Percentiles rank a stretch among this genome's conserved stretches.
These are phyloP conservation scores for Cystobasidium onofrii DNA, from an alignment of 768 basidiomycete genomes.

Conservation along the genomic window DNA sequence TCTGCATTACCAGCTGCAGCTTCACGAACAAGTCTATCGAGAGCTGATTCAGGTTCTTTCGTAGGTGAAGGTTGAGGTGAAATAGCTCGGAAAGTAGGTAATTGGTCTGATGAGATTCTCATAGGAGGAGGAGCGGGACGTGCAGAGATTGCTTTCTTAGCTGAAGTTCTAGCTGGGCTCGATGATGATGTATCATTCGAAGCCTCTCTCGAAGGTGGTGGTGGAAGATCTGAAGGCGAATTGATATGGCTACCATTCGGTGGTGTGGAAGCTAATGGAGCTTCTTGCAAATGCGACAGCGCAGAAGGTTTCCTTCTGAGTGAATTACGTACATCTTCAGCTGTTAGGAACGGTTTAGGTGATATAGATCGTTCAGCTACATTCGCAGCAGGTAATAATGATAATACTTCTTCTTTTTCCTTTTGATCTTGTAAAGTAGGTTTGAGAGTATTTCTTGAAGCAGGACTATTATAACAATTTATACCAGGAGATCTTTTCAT, in stretches of 20 bases:
- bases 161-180: background rate
- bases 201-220: background rate
- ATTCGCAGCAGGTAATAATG: background rate
- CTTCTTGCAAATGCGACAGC: background rate
- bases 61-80: conserved; percentile 23
- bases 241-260: background rate
- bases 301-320: background rate
- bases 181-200: background rate
- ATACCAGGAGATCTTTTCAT: conserved; percentile 12
- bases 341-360: background rate
- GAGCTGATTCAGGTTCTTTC: conserved; percentile 28
- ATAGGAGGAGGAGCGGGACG: conserved; percentile 26
- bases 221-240: background rate
- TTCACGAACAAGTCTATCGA: conserved; percentile 25
- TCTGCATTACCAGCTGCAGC: background rate
- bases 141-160: conserved; percentile 21
- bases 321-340: conserved; percentile 9
- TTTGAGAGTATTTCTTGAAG: background rate
- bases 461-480: background rate
- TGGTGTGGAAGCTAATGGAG: conserved; percentile 13
- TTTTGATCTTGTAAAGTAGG: background rate
- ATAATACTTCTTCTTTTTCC: too few species aligned
- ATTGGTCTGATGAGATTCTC: conserved; percentile 27
- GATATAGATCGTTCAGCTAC: conserved; percentile 1
- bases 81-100: conserved; percentile 1